A percentile compares a stretch with the other conserved stretches of the same genome.
Evolutionary conservation across 2,329 filamentous ascomycete genomes (phyloP).

Genomic region (Magnaporthiopsis poae): DNA sequence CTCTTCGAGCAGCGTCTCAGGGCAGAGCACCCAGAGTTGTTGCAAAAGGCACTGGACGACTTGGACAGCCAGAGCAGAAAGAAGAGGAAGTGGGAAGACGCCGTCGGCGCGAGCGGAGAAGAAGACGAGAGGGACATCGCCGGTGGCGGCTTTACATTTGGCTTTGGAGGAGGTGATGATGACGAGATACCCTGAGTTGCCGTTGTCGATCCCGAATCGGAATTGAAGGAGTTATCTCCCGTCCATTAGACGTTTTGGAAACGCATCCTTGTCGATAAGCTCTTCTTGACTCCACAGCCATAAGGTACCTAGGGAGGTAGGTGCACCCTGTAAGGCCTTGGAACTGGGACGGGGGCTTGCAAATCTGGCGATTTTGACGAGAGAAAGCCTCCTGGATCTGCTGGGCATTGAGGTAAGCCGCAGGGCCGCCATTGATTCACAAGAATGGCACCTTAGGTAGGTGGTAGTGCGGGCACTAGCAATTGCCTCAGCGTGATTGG

Average conservation of each 20-base stretch:
- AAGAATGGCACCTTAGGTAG: too few species aligned
- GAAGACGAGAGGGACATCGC: slow-evolving; percentile 22
- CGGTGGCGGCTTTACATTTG: slow-evolving; percentile 47
- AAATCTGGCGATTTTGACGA: neutral
- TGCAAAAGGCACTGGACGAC: slow-evolving; percentile 50
- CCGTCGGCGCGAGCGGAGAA: slow-evolving; percentile 45
- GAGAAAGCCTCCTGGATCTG: neutral
- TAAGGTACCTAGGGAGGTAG: too few species aligned
- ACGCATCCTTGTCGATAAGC: neutral
- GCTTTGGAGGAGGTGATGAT: slow-evolving; percentile 38
- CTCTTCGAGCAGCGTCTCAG: slow-evolving; percentile 63
- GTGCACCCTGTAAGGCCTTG: too few species aligned
- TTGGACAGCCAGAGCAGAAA: slow-evolving; percentile 55
- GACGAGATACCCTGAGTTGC: slow-evolving; percentile 33
- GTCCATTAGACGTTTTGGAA: neutral
- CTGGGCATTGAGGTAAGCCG: too few species aligned
- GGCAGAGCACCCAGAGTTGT: slow-evolving; percentile 53
- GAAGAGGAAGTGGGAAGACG: slow-evolving; percentile 79
- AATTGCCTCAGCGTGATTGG: neutral
- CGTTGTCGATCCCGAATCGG: neutral
- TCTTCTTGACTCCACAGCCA: neutral
- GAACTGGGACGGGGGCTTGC: neutral
- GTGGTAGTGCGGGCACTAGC: neutral
- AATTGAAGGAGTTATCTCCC: neutral
- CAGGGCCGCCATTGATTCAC: too few species aligned